These are phyloP conservation scores for Trichophyton rubrum DNA, from an alignment of 2,329 filamentous ascomycete species.

Conservation along the genomic window DNA sequence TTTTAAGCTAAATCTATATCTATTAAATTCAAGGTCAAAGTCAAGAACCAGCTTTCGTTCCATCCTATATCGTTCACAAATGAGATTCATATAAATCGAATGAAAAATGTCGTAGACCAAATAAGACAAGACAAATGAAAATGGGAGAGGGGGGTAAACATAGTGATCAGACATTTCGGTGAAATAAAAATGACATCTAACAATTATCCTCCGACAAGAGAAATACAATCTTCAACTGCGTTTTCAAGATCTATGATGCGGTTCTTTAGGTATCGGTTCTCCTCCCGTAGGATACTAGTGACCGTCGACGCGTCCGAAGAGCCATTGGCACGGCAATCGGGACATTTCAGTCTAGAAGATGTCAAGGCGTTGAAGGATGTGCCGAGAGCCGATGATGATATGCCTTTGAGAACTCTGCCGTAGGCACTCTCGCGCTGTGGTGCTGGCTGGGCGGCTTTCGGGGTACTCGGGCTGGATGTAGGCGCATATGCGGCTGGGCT, in stretches of 20 bases:
- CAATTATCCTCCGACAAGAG: slow-evolving; percentile 32
- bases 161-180: background rate
- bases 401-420: slow-evolving; percentile 34
- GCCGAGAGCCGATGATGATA: slow-evolving; percentile 24
- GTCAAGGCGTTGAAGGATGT: slow-evolving; percentile 21
- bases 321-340: slow-evolving; percentile 30
- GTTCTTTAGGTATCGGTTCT: slow-evolving; percentile 42
- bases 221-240: slow-evolving; percentile 45
- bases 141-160: background rate
- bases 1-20: background rate
- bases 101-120: background rate
- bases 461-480: slow-evolving; percentile 17
- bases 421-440: slow-evolving; percentile 24
- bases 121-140: background rate
- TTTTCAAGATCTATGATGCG: slow-evolving; percentile 43
- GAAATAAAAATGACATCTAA: background rate
- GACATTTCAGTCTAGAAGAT: slow-evolving; percentile 23
- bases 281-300: slow-evolving; percentile 40
- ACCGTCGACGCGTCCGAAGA: slow-evolving; percentile 42
- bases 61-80: background rate
- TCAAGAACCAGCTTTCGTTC: background rate
- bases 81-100: background rate
- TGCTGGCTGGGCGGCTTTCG: slow-evolving; percentile 18
- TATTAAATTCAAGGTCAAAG: background rate
- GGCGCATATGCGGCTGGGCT: background rate